These are phyloP conservation scores for Orobanche coerulescens DNA, from an alignment of 257 asterid genomes.

Conservation along the genomic window DNA sequence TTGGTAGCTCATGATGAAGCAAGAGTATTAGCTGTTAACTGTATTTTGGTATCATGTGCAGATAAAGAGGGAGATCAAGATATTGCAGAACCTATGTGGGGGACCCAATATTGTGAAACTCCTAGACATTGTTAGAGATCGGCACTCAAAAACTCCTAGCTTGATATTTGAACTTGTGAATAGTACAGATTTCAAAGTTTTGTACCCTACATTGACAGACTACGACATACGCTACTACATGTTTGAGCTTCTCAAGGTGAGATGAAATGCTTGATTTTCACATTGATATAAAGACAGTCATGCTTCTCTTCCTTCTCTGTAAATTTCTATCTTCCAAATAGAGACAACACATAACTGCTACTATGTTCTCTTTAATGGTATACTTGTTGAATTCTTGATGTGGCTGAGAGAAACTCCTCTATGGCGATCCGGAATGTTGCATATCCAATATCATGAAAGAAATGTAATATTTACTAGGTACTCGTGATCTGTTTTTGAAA, in stretches of 20 bases:
- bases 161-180: conserved; percentile 71
- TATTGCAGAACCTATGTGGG: conserved; percentile 68
- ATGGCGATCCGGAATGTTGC: background rate
- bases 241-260: conserved; percentile 77
- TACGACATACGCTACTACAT: conserved; percentile 80
- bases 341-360: background rate
- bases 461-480: too few relatives aligned
- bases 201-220: conserved; percentile 73
- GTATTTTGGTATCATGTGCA: conserved; percentile 21
- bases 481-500: too few relatives aligned
- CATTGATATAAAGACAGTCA: background rate
- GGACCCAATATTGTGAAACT: conserved; percentile 72
- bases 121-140: conserved; percentile 66
- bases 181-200: conserved; percentile 71
- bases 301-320: background rate
- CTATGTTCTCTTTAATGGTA: background rate
- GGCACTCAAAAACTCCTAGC: conserved; percentile 80
- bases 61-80: conserved; percentile 77
- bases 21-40: background rate
- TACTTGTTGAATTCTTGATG: conserved; percentile 7
- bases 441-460: background rate
- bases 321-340: background rate
- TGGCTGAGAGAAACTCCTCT: background rate
- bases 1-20: background rate
- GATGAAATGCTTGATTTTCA: conserved; percentile 18